phyloP scores from a whole-genome alignment of 1,139 yeast species.

The Suhomyces coccinellae region DNA sequence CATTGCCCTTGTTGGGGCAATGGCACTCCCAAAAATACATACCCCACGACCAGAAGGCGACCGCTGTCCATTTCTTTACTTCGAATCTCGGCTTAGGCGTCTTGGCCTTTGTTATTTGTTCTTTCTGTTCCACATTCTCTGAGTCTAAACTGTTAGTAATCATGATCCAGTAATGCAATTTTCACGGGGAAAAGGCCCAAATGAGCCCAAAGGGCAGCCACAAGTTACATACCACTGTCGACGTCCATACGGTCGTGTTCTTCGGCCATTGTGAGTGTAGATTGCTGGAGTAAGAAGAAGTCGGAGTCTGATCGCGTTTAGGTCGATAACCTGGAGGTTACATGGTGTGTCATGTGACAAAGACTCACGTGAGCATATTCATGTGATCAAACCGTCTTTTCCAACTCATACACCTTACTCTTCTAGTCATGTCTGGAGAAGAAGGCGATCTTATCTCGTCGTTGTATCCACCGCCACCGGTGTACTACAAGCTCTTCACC shows the following conservation, averaged over 20 bases:
- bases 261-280: slow-evolving; percentile 19
- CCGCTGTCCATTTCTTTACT: slow-evolving; percentile 87
- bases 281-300: neutral
- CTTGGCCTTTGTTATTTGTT: slow-evolving; percentile 15
- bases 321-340: neutral
- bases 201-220: slow-evolving; percentile 8
- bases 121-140: slow-evolving; percentile 16
- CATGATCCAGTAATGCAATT: neutral
- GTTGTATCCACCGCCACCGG: slow-evolving; percentile 86
- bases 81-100: slow-evolving; percentile 42
- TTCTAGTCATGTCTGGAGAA: slow-evolving; percentile 12
- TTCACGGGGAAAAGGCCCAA: slow-evolving; percentile 3
- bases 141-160: slow-evolving; percentile 14
- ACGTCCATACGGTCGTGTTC: slow-evolving; percentile 32
- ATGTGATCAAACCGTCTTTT: no score
- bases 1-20: neutral
- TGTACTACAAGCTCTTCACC: slow-evolving; percentile 68
- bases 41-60: slow-evolving; percentile 99
- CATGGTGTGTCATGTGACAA: neutral
- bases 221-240: slow-evolving; percentile 26
- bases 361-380: no score
- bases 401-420: neutral
- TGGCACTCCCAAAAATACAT: slow-evolving; percentile 26
- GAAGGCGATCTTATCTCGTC: slow-evolving; percentile 55
- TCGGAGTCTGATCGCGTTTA: neutral